phyloP scores from a whole-genome alignment of 1,284 basidiomycete species.

The Spongiforma sp. region DNA sequence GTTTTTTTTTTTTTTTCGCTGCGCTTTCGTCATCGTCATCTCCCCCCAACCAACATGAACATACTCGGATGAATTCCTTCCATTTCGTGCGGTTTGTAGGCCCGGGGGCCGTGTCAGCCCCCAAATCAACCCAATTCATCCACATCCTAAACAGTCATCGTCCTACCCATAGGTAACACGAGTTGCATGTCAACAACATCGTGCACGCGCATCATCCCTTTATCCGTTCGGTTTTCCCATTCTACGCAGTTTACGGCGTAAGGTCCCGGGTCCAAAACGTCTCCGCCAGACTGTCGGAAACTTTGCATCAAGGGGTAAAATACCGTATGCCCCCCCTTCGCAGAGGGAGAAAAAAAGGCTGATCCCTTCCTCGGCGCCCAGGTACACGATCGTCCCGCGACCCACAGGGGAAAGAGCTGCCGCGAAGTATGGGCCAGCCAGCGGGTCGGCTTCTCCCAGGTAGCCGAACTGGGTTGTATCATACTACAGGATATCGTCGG shows the following conservation, averaged over 20 bases:
- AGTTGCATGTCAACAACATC: background rate
- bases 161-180: too few species aligned
- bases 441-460: constrained; percentile 2
- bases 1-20: too few species aligned
- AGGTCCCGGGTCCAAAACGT: background rate
- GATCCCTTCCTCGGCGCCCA: constrained; percentile 1
- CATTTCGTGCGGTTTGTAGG: too few species aligned
- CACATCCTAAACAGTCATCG: too few species aligned
- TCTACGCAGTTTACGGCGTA: background rate
- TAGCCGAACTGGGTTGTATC: constrained; percentile 10
- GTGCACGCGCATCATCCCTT: background rate
- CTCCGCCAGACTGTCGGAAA: constrained; percentile 22
- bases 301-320: constrained; percentile 6
- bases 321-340: background rate
- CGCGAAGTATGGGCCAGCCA: too few species aligned
- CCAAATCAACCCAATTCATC: too few species aligned
- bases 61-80: constrained; percentile 20
- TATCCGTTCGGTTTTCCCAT: constrained; percentile 6
- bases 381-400: constrained; percentile 21
- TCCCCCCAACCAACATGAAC: background rate
- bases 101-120: too few species aligned
- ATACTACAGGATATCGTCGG: too few species aligned
- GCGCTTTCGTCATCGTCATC: too few species aligned
- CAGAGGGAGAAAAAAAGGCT: constrained; percentile 17
- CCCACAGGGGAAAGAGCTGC: background rate